These are phyloP conservation scores for Volvox carteri DNA, from an alignment of 163 green algal species.

Conservation along the genomic window DNA sequence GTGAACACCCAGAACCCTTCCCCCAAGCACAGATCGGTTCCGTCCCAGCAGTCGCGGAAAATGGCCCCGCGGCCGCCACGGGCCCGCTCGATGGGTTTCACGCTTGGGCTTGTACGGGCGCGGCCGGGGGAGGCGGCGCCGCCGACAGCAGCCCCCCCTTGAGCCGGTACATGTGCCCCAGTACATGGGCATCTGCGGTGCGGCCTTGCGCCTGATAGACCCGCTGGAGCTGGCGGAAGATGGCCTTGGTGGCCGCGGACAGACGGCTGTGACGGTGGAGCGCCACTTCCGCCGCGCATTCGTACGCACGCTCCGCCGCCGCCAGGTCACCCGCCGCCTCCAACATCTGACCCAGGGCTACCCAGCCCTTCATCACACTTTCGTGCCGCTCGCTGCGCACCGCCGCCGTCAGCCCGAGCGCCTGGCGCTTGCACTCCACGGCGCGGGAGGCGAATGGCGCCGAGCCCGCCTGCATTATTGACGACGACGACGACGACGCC, in stretches of 20 bases:
- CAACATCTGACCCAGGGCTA: conserved; percentile 13
- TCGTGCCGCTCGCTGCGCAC: conserved; percentile 16
- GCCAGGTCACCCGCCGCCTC: conserved; percentile 28
- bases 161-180: conserved; percentile 51
- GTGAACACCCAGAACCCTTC: no score
- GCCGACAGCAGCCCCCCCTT: conserved; percentile 5
- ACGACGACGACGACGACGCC: not conserved
- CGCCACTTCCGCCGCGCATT: not conserved
- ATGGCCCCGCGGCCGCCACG: no score
- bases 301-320: conserved; percentile 27
- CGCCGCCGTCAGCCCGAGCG: not conserved
- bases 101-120: no score
- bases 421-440: not conserved
- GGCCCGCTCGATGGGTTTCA: no score
- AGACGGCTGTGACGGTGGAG: conserved; percentile 4
- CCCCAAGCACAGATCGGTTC: no score
- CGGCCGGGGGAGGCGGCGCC: not conserved
- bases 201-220: conserved; percentile 45
- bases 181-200: conserved; percentile 16
- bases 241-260: not conserved
- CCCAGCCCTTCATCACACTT: conserved; percentile 9
- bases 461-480: not conserved
- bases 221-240: conserved; percentile 32
- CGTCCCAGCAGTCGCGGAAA: no score
- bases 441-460: not conserved